Evolutionary conservation across 139 green algal species (phyloP).

Genomic region (Coelastrella sp.): DNA sequence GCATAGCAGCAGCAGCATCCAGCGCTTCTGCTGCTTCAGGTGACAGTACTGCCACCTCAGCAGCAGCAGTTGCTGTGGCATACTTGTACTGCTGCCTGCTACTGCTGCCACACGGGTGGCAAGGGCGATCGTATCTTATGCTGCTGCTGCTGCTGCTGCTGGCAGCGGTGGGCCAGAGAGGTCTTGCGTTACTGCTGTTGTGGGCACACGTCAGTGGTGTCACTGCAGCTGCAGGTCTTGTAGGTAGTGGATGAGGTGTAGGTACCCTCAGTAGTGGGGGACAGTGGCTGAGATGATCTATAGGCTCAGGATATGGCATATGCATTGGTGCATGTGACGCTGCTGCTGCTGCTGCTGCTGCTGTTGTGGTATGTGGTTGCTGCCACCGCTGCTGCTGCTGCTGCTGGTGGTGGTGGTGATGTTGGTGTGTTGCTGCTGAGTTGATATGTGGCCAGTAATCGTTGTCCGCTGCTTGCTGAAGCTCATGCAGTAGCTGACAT

Average conservation of each 20-base stretch:
- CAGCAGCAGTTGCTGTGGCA: background rate
- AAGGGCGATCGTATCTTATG: no score
- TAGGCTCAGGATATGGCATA: background rate
- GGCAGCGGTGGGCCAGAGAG: background rate
- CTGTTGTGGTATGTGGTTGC: background rate
- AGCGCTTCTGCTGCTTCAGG: background rate
- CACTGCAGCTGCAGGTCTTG: background rate
- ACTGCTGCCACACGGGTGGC: no score
- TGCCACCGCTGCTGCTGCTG: background rate
- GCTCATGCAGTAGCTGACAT: background rate
- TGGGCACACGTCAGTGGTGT: background rate
- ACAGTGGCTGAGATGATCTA: background rate
- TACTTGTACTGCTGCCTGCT: background rate
- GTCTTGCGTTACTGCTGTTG: background rate
- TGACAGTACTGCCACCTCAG: background rate
- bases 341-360: background rate
- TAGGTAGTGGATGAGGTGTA: background rate
- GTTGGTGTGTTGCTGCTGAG: background rate
- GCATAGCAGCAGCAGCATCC: background rate
- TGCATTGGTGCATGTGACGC: background rate
- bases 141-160: constrained; percentile 11
- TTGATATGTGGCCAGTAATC: background rate
- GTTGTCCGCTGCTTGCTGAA: background rate
- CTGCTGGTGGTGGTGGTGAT: background rate
- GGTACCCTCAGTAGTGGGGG: no score